Evolutionary conservation across 2,329 filamentous ascomycete genomes (phyloP).

Genomic region (Penicillium sp.): DNA sequence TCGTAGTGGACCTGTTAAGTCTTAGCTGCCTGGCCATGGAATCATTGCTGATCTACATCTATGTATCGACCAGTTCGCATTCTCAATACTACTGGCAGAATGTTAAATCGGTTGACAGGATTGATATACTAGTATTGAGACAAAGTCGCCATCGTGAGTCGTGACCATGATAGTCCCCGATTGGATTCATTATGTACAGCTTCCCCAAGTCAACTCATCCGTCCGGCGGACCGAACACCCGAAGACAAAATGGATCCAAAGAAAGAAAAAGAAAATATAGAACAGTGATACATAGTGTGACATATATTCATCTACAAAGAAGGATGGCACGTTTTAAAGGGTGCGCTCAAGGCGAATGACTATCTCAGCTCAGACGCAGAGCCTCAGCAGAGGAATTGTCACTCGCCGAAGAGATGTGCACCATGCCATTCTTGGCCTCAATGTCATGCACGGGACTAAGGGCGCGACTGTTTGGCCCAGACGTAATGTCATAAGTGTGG

Average conservation of each 20-base stretch:
- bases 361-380: conserved; percentile 6
- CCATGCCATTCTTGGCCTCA: conserved; percentile 20
- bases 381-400: conserved; percentile 24
- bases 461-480: conserved; percentile 13
- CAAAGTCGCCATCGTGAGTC: no score
- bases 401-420: conserved; percentile 25
- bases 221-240: background rate
- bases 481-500: conserved; percentile 19
- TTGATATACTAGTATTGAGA: no score
- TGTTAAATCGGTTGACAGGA: no score
- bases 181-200: background rate
- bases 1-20: no score
- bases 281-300: no score
- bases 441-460: conserved; percentile 14
- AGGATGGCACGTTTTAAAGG: background rate
- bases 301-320: no score
- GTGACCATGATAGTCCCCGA: no score
- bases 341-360: background rate
- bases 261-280: background rate
- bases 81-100: no score
- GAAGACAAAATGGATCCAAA: background rate
- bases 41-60: no score
- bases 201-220: background rate
- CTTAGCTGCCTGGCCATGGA: no score
- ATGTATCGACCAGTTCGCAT: no score